Evolutionary conservation across 2,329 filamentous ascomycete genomes (phyloP), one percentile per base, ranked within the genome.

Genomic region (Neonectria punicea): DNA sequence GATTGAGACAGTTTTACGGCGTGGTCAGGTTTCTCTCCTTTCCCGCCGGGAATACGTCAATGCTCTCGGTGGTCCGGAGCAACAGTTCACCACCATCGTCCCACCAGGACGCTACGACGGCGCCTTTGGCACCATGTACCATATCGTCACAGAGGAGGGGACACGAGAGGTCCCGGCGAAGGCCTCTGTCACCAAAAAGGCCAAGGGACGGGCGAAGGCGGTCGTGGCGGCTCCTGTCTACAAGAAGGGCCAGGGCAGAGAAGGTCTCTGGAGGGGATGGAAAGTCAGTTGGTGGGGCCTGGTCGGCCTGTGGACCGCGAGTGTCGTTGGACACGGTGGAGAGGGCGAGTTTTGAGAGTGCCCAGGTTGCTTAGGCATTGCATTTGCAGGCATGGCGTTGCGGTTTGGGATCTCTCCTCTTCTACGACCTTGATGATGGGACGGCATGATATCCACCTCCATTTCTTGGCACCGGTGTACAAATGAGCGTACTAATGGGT

Each of bases 51-150:
- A 80, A 11, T 86, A 88, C 61, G 69, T 86, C 2, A 77, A 79
- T 11, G 86, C 88, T 0, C 78, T 87, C 3, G 81, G 84, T 20
- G 74, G 75, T 47, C 74, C 78, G 30, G 79, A 77, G 4, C 77
- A 78, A 34, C 77, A 80, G 53, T 76, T 92, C 50, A 89, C 93
- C 60, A 94, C 93, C 0, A 90, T 98, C 59, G 89, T 98, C 1
- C 89, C 92, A 2, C 85, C 93, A 0, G 94, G 94, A 2, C 88
- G 88, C 4, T 99, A 97, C 78, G 85, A 88, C 36, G 96, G 96
- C n/a, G 85, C 97, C 1, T 78, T 96, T n/a, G 93, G 93, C 3
- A 98, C 95, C 2, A 94, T 98, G 87, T 95, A 93, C 84, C 88
- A 88, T 65, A 96, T 99, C 66, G 86, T 92, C 1, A 86, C 90